Evolutionary conservation across 1,284 basidiomycete genomes (phyloP).

Genomic region (Ganoderma leucocontextum): DNA sequence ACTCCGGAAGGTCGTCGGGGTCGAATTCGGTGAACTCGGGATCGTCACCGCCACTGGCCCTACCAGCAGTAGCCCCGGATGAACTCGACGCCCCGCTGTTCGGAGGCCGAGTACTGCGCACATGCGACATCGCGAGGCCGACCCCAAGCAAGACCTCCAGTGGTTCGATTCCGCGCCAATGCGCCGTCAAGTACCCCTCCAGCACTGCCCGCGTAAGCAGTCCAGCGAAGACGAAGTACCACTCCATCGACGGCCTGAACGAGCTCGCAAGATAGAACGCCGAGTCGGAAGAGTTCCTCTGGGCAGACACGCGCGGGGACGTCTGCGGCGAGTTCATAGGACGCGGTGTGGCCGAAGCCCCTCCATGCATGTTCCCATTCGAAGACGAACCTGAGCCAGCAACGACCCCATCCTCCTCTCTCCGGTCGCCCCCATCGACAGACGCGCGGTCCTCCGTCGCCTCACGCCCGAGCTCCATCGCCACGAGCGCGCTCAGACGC

Average conservation of each 20-base stretch:
- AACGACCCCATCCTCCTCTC: slow-evolving; percentile 31
- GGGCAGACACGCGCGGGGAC: slow-evolving; percentile 35
- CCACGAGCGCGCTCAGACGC: slow-evolving; percentile 76
- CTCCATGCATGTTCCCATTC: slow-evolving; percentile 2
- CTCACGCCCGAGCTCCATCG: slow-evolving; percentile 76
- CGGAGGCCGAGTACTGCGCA: slow-evolving; percentile 11
- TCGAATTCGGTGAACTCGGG: slow-evolving; percentile 67
- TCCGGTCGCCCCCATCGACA: slow-evolving; percentile 46
- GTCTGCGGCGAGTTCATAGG: slow-evolving; percentile 37
- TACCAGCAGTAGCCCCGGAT: slow-evolving; percentile 21
- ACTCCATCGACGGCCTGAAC: slow-evolving; percentile 72
- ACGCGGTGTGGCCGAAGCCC: slow-evolving; percentile 23
- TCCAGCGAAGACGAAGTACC: slow-evolving; percentile 82
- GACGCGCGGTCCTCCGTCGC: slow-evolving; percentile 46
- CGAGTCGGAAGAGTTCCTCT: slow-evolving; percentile 38
- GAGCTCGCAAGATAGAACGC: slow-evolving; percentile 50
- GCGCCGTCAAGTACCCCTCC: slow-evolving; percentile 82
- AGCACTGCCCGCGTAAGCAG: slow-evolving; percentile 80
- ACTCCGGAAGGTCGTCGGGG: slow-evolving; percentile 77
- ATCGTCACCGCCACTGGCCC: slow-evolving; percentile 38
- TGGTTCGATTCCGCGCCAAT: slow-evolving; percentile 76
- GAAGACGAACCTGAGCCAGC: slow-evolving; percentile 5
- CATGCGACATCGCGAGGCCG: slow-evolving; percentile 60
- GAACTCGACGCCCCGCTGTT: slow-evolving; percentile 22
- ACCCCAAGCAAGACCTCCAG: slow-evolving; percentile 79